Evolutionary conservation across 1,139 yeast species (phyloP).

Genomic region (Hemisphaericaspora lyxosophila): DNA sequence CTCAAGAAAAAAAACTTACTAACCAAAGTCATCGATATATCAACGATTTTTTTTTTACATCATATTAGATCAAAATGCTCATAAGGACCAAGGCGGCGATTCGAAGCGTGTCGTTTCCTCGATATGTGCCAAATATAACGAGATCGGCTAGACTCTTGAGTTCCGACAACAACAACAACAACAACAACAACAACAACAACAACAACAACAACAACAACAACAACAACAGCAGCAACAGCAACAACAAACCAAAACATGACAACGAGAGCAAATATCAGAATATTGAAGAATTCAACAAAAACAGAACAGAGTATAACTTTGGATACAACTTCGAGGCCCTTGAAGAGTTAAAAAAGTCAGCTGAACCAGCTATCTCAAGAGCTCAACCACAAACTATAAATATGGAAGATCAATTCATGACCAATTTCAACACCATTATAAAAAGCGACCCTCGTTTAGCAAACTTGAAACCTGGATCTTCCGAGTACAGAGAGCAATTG

Average conservation of each 20-base stretch:
- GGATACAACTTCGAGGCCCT: conserved; percentile 32
- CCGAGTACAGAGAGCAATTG: conserved; percentile 40
- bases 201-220: conserved; percentile 13
- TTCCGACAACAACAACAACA: conserved; percentile 16
- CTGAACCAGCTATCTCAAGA: conserved; percentile 8
- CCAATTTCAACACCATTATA: conserved; percentile 23
- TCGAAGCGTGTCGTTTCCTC: neutral
- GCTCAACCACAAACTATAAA: conserved; percentile 10
- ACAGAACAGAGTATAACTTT: conserved; percentile 35
- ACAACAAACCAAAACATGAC: conserved; percentile 5
- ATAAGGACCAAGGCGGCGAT: neutral
- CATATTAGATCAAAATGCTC: neutral
- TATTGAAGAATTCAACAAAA: conserved; percentile 42
- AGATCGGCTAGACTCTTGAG: neutral
- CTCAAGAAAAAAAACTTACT: neutral
- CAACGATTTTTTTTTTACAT: neutral
- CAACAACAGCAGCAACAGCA: conserved; percentile 33
- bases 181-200: conserved; percentile 28
- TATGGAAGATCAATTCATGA: conserved; percentile 15
- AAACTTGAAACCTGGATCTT: conserved; percentile 31
- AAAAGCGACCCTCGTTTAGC: conserved; percentile 37
- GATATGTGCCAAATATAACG: neutral
- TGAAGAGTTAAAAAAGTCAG: conserved; percentile 21
- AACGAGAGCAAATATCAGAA: conserved; percentile 21
- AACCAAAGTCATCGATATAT: neutral